Base-by-base conservation (phyloP, 2,329 filamentous ascomycete species). In the Dothideomycetes sp. region DNA sequence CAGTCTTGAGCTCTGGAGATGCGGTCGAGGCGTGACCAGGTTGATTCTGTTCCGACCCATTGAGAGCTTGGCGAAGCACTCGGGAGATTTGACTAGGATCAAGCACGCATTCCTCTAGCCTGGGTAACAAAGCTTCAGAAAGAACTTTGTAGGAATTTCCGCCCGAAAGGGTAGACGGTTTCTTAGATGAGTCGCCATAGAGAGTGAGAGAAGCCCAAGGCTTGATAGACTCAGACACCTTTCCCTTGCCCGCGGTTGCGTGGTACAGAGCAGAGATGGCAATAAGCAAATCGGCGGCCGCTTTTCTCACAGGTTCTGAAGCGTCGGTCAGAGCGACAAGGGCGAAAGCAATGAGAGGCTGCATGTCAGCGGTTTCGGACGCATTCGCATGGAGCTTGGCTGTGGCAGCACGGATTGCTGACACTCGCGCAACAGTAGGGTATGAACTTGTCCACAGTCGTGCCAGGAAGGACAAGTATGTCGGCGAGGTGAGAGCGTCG, bases 91-190 rank as follows among this genome's bases (percentile, higher is more conserved):
- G 80, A 19, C 73, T 74, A 4, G 76, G 66, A 55, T 96, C 87
- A 49, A 95, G 74, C 3, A 89, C 71, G 53, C 82, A 93, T 60
- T 95, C 91, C 60, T 95, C 88, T 8, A 94, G 64, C 2, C 73
- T 75, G 0, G 84, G 84, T 15, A 85, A 59, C n/a, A 95, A 62
- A 25, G 82, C 69, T 15, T 75, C 68, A 15, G 76, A 70, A 1
- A 91, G 55, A 15, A 93, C 61, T 44, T 75, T 78, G 30, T 71
- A 64, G 2, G 67, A 65, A 40, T 80, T 71, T 17, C 78, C 71
- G 1, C 64, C 54, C 3, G 73, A 61, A 40, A 93, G 67, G 68
- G 74, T 76, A 32, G 72, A 65, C 12, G 81, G 47, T 15, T 58
- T 53, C 13, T 64, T 62, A 3, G 64, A 67, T 11, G 64, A 58